Conservation (phyloP, 257 asterid genomes). For the Petunia secreta region DNA sequence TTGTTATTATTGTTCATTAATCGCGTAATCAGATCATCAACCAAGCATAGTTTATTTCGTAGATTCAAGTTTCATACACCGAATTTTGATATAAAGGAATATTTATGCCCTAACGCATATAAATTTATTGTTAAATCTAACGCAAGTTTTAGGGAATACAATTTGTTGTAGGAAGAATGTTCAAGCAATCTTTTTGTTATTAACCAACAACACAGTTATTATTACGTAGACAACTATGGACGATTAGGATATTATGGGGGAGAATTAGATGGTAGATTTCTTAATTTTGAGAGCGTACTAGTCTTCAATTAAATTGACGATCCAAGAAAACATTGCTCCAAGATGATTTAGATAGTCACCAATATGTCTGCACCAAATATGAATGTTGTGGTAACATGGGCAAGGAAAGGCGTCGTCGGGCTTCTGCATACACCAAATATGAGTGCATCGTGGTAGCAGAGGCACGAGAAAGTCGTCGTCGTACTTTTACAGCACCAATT, state of each 20-base stretch:
- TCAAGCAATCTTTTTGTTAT: slow-evolving; percentile 34
- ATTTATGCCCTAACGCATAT: too few relatives aligned
- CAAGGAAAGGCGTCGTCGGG: neutral
- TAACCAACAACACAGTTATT: neutral
- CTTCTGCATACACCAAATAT: too few relatives aligned
- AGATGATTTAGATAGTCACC: neutral
- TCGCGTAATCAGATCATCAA: too few relatives aligned
- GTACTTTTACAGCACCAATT: too few relatives aligned
- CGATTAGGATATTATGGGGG: slow-evolving; percentile 1
- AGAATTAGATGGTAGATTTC: slow-evolving; percentile 18
- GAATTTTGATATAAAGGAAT: too few relatives aligned
- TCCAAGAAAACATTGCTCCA: neutral
- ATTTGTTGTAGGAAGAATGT: slow-evolving; percentile 35
- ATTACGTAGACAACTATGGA: neutral
- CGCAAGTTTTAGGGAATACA: too few relatives aligned
- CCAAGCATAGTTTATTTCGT: too few relatives aligned
- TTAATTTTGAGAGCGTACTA: neutral
- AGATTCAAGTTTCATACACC: too few relatives aligned
- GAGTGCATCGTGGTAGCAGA: too few relatives aligned
- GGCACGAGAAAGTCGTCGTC: too few relatives aligned
- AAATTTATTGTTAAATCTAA: too few relatives aligned
- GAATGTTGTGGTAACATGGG: neutral
- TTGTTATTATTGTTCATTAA: too few relatives aligned
- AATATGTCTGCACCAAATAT: neutral
- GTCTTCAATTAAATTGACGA: slow-evolving; percentile 1